These are phyloP conservation scores for Sisymbrium altissimum DNA, from an alignment of 345 rosid species.

Conservation along the genomic window DNA sequence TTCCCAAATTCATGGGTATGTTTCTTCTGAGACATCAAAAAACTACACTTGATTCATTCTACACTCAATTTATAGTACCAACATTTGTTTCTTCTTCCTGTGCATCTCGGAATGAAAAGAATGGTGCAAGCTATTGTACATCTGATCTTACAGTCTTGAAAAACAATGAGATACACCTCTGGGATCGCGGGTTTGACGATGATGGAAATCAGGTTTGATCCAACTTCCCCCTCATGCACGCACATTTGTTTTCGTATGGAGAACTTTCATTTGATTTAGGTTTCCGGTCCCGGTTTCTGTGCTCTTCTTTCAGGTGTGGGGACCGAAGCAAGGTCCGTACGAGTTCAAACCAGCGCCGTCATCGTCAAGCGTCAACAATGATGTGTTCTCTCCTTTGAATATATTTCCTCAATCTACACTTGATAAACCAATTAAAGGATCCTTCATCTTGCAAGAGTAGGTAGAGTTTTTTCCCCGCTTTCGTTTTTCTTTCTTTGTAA, in stretches of 20 bases:
- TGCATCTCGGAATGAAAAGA: slow-evolving; percentile 33
- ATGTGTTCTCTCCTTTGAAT: slow-evolving; percentile 48
- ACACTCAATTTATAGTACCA: background rate
- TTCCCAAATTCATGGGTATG: slow-evolving; percentile 87
- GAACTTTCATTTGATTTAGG: background rate
- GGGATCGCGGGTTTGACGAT: slow-evolving; percentile 91
- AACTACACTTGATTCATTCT: background rate
- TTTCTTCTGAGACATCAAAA: background rate
- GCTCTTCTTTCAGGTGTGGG: slow-evolving; percentile 63
- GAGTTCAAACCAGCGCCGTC: slow-evolving; percentile 76
- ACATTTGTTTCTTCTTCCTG: background rate
- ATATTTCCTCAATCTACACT: slow-evolving; percentile 45
- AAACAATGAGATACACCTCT: slow-evolving; percentile 80
- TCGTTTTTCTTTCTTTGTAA: background rate
- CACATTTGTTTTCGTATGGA: background rate
- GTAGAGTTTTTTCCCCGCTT: background rate
- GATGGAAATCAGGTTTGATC: slow-evolving; percentile 62
- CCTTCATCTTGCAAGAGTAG: slow-evolving; percentile 74
- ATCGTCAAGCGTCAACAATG: slow-evolving; percentile 41
- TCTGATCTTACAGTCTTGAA: slow-evolving; percentile 79
- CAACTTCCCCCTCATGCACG: background rate
- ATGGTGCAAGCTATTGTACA: slow-evolving; percentile 69
- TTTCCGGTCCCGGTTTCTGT: background rate
- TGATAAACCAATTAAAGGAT: slow-evolving; percentile 76
- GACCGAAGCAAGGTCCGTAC: slow-evolving; percentile 67